Percentiles rank a stretch among this genome's conserved stretches.
Evolutionary conservation across 202 grass and related monocot species (phyloP).

Genomic region (Schoenoplectus triqueter): DNA sequence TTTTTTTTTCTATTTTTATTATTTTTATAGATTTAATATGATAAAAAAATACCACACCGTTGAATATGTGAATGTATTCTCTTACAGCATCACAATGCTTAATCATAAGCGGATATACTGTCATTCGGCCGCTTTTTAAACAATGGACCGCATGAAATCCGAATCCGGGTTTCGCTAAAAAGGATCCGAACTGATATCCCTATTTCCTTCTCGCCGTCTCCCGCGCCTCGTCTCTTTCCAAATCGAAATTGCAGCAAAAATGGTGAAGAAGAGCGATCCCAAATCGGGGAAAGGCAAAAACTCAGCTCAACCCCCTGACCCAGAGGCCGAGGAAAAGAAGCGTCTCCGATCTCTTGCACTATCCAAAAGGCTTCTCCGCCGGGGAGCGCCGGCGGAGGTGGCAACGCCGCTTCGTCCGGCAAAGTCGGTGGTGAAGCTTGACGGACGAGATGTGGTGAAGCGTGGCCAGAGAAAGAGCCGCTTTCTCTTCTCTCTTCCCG

Average conservation of each 20-base stretch:
- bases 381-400: slow-evolving; percentile 40
- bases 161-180: not conserved
- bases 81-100: too few relatives aligned
- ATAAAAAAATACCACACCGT: too few relatives aligned
- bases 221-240: not conserved
- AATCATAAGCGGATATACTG: too few relatives aligned
- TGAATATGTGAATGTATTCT: too few relatives aligned
- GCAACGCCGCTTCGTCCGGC: slow-evolving; percentile 49
- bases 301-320: slow-evolving; percentile 33
- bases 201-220: not conserved
- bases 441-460: slow-evolving; percentile 82
- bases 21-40: too few relatives aligned
- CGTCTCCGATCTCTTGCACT: slow-evolving; percentile 66
- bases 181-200: too few relatives aligned
- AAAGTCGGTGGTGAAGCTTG: slow-evolving; percentile 55
- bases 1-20: too few relatives aligned
- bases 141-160: too few relatives aligned
- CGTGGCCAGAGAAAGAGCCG: slow-evolving; percentile 71
- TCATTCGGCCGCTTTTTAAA: too few relatives aligned
- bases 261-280: slow-evolving; percentile 54
- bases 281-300: slow-evolving; percentile 34
- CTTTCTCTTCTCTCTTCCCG: slow-evolving; percentile 93
- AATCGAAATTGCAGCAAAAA: not conserved
- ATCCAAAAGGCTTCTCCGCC: slow-evolving; percentile 63
- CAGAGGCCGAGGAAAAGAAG: slow-evolving; percentile 55